Percentiles rank a stretch among this genome's conserved stretches.
phyloP scores from a whole-genome alignment of 2,329 filamentous ascomycete species.

The Colletotrichum tropicale region DNA sequence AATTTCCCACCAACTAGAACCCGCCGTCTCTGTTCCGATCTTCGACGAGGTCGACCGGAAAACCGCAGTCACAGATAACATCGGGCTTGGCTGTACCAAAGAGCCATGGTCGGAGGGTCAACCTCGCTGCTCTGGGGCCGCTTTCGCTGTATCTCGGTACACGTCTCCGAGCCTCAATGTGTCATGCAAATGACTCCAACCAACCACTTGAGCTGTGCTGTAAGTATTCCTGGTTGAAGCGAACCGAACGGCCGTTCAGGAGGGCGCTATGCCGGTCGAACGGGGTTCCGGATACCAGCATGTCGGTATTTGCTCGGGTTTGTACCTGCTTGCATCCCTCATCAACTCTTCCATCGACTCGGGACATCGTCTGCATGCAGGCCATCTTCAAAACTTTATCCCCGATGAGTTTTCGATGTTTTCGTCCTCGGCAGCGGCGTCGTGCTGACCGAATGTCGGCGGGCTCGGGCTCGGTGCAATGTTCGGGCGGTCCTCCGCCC shows the following conservation, averaged over 20 bases:
- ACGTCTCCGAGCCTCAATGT: neutral
- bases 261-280: neutral
- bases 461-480: constrained; percentile 15
- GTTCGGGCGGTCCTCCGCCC: constrained; percentile 2
- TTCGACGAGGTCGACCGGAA: neutral
- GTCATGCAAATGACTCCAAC: neutral
- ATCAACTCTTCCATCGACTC: neutral
- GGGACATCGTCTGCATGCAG: neutral
- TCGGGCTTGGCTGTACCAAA: neutral
- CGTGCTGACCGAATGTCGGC: neutral
- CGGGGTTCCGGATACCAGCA: neutral
- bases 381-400: neutral
- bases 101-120: neutral
- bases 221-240: neutral
- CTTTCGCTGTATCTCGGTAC: constrained; percentile 15
- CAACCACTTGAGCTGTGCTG: neutral
- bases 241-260: neutral
- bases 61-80: neutral
- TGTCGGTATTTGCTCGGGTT: constrained; percentile 17
- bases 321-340: neutral
- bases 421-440: neutral
- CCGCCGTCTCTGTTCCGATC: neutral
- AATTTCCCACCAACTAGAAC: constrained; percentile 40
- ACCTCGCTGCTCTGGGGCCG: neutral
- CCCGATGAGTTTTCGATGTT: neutral